These are phyloP conservation scores for Gnomoniopsis smithogilvyi DNA, from an alignment of 2,329 filamentous ascomycete species.

Conservation along the genomic window DNA sequence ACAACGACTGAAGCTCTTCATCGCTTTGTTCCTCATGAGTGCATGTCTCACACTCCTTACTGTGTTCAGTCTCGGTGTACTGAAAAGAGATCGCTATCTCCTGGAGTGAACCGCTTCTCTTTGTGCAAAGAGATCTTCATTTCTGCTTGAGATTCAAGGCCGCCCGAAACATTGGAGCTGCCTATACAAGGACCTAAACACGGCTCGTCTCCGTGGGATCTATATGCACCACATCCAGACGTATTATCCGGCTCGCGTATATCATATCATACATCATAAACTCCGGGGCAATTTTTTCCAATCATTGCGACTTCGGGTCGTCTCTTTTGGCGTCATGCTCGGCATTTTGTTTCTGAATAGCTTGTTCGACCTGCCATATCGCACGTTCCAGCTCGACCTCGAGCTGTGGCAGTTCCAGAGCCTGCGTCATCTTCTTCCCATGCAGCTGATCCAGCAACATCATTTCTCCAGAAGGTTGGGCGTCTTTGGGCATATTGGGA, in stretches of 20 bases:
- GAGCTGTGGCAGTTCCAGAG: conserved; percentile 66
- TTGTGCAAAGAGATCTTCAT: conserved; percentile 1
- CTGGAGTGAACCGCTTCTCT: not conserved
- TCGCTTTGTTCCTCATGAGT: conserved; percentile 13
- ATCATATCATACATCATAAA: conserved; percentile 6
- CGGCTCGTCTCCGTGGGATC: not conserved
- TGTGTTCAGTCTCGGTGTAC: conserved; percentile 9
- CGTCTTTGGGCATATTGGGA: conserved; percentile 20
- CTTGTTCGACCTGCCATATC: conserved; percentile 66
- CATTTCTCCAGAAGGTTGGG: conserved; percentile 34
- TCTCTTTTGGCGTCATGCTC: conserved; percentile 16
- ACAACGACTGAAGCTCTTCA: conserved; percentile 11
- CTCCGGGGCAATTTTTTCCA: not conserved
- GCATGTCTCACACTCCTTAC: conserved; percentile 14
- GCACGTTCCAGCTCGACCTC: conserved; percentile 72
- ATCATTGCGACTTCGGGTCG: conserved; percentile 17
- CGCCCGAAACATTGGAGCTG: not conserved
- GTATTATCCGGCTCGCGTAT: conserved; percentile 1
- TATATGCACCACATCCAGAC: conserved; percentile 5
- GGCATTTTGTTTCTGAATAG: conserved; percentile 35
- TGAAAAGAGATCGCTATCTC: conserved; percentile 11
- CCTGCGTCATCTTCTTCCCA: conserved; percentile 36
- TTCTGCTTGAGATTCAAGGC: not conserved
- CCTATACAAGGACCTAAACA: conserved; percentile 2
- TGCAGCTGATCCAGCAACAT: conserved; percentile 35